Conservation (phyloP, 2,329 filamentous ascomycete genomes). For the Penicillium sclerotigenum region DNA sequence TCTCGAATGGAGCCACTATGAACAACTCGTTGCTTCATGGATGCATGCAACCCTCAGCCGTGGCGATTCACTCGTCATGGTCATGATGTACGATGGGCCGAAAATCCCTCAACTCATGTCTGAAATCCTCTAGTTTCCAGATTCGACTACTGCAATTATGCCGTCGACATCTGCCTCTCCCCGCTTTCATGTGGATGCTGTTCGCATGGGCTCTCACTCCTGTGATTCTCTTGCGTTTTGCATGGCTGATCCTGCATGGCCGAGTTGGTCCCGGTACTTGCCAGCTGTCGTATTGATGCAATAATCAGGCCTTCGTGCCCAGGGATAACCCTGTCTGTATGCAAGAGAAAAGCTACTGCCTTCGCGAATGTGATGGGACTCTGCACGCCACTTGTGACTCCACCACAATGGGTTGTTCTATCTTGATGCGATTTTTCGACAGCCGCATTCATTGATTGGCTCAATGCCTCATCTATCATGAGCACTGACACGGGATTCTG, state of each 20-base stretch:
- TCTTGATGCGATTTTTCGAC: slow-evolving; percentile 6
- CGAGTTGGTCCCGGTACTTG: slow-evolving; percentile 29
- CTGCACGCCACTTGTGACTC: slow-evolving; percentile 17
- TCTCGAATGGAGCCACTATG: slow-evolving; percentile 31
- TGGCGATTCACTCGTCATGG: slow-evolving; percentile 34
- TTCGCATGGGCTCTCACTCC: slow-evolving; percentile 29
- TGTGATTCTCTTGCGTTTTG: slow-evolving; percentile 27
- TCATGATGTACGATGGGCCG: slow-evolving; percentile 29
- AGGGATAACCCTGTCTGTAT: slow-evolving; percentile 27
- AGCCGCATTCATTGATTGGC: slow-evolving; percentile 19
- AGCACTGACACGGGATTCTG: slow-evolving; percentile 16
- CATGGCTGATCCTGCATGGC: slow-evolving; percentile 35
- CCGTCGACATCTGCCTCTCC: slow-evolving; percentile 27
- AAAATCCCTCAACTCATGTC: slow-evolving; percentile 39
- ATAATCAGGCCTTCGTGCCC: slow-evolving; percentile 22
- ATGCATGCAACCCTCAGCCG: slow-evolving; percentile 40
- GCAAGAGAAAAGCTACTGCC: slow-evolving; percentile 19
- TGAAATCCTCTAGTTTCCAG: slow-evolving; percentile 22
- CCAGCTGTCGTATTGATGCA: slow-evolving; percentile 38
- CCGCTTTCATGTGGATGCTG: slow-evolving; percentile 31
- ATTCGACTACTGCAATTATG: slow-evolving; percentile 32
- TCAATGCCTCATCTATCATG: slow-evolving; percentile 14
- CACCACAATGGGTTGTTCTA: slow-evolving; percentile 14
- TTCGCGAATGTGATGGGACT: slow-evolving; percentile 23
- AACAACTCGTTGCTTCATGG: slow-evolving; percentile 36